A percentile compares a stretch with the other conserved stretches of the same genome.
These are phyloP conservation scores for Funneliformis caledonium DNA, from an alignment of 371 early-diverging fungal genomes.

Conservation along the genomic window DNA sequence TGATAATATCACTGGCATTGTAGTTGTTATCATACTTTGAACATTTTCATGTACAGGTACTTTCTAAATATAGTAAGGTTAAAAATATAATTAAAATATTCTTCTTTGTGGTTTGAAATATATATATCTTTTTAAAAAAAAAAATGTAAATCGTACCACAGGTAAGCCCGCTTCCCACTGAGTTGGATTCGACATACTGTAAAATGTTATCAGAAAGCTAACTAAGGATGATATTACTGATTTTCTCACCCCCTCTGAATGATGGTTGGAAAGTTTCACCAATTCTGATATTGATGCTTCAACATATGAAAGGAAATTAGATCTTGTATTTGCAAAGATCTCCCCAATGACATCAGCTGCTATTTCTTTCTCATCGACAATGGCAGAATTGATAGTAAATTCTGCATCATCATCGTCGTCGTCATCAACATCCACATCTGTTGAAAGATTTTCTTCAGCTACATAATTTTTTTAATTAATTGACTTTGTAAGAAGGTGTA, in stretches of 20 bases:
- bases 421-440: slow-evolving; percentile 53
- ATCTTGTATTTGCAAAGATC: slow-evolving; percentile 76
- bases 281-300: slow-evolving; percentile 69
- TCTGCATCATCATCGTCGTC: slow-evolving; percentile 64
- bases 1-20: slow-evolving; percentile 70
- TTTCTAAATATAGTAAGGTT: slow-evolving; percentile 22
- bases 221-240: slow-evolving; percentile 73
- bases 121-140: background rate
- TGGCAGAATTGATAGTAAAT: slow-evolving; percentile 75
- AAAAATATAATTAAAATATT: background rate
- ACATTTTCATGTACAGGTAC: slow-evolving; percentile 80
- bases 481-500: background rate
- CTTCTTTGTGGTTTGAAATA: background rate
- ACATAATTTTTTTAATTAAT: background rate
- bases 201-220: slow-evolving; percentile 77
- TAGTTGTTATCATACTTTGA: slow-evolving; percentile 64
- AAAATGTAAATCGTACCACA: slow-evolving; percentile 38
- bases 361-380: slow-evolving; percentile 92
- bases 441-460: slow-evolving; percentile 49
- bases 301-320: slow-evolving; percentile 86
- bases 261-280: slow-evolving; percentile 66
- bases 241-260: slow-evolving; percentile 84
- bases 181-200: slow-evolving; percentile 63
- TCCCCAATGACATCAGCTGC: slow-evolving; percentile 88
- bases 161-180: slow-evolving; percentile 81